Percentiles rank a stretch among this genome's conserved stretches.
These are phyloP conservation scores for Exserohilum turcica DNA, from an alignment of 2,329 filamentous ascomycete species.

Conservation along the genomic window DNA sequence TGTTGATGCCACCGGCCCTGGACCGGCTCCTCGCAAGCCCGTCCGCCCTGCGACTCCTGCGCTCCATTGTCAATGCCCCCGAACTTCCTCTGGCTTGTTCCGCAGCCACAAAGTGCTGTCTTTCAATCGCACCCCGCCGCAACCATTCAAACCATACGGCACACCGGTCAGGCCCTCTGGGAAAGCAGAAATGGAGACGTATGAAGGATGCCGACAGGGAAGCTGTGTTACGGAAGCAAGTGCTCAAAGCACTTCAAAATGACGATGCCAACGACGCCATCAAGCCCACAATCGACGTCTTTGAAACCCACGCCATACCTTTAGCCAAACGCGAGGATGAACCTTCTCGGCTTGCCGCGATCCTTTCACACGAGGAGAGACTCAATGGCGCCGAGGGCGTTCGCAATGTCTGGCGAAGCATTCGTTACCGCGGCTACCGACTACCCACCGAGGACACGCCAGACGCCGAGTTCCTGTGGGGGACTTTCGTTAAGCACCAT, in stretches of 20 bases:
- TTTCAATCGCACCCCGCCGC: conserved; percentile 18
- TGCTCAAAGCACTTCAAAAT: conserved; percentile 13
- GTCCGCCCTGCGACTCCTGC: conserved; percentile 49
- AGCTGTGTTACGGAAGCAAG: conserved; percentile 11
- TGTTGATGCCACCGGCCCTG: conserved; percentile 53
- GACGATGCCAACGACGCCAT: conserved; percentile 8
- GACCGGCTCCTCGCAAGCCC: conserved; percentile 54
- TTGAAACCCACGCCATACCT: conserved; percentile 1
- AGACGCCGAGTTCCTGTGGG: conserved; percentile 54
- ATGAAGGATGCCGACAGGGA: conserved; percentile 16
- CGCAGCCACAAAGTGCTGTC: conserved; percentile 22
- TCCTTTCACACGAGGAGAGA: conserved; percentile 50
- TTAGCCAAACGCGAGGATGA: background rate
- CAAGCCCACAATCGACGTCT: background rate
- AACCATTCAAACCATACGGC: conserved; percentile 12
- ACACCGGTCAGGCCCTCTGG: background rate
- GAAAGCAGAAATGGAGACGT: conserved; percentile 20
- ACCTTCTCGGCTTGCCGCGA: conserved; percentile 44
- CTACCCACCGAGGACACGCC: conserved; percentile 48
- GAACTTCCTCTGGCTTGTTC: conserved; percentile 28
- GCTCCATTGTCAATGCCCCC: conserved; percentile 36
- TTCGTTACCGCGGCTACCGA: conserved; percentile 44
- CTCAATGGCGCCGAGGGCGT: conserved; percentile 51
- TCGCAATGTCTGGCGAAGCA: conserved; percentile 50
- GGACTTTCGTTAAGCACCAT: conserved; percentile 49